Percentiles rank a stretch among this genome's conserved stretches.
phyloP scores from a whole-genome alignment of 1,284 basidiomycete genomes.

The Trichosporon ovoides region DNA sequence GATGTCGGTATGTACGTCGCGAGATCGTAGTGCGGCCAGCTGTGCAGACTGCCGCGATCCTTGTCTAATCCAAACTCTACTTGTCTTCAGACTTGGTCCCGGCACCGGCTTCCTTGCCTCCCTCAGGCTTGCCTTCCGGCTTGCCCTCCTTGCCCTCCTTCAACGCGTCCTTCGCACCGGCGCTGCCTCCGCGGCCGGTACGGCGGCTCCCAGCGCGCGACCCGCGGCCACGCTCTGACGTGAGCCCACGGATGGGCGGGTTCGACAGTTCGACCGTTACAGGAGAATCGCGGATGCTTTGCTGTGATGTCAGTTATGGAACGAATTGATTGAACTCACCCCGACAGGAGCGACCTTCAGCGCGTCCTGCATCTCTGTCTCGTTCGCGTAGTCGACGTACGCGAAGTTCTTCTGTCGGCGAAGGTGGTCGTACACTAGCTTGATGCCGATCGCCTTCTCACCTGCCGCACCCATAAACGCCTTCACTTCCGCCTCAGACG shows the following conservation, averaged over 20 bases:
- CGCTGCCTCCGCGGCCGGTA: slow-evolving; percentile 26
- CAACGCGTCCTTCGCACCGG: slow-evolving; percentile 16
- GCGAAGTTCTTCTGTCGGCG: slow-evolving; percentile 51
- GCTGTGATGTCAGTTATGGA: not conserved
- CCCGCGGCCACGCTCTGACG: slow-evolving; percentile 41
- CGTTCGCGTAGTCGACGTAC: slow-evolving; percentile 81
- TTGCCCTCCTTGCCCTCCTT: slow-evolving; percentile 13
- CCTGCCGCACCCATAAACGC: slow-evolving; percentile 59
- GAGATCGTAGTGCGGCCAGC: not conserved
- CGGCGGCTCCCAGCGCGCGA: slow-evolving; percentile 53
- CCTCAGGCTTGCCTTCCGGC: not conserved
- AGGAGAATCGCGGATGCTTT: slow-evolving; percentile 44
- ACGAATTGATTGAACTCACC: slow-evolving; percentile 51
- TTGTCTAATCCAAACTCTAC: slow-evolving; percentile 9
- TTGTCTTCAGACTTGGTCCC: slow-evolving; percentile 1
- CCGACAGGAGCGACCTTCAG: slow-evolving; percentile 61
- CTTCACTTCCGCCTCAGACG: slow-evolving; percentile 63
- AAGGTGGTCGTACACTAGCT: slow-evolving; percentile 55
- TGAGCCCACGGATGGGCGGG: slow-evolving; percentile 31
- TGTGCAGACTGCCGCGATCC: no score
- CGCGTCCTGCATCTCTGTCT: slow-evolving; percentile 70
- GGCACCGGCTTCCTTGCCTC: not conserved
- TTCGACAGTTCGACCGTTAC: slow-evolving; percentile 48
- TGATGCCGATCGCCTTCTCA: slow-evolving; percentile 49
- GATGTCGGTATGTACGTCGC: slow-evolving; percentile 1